phyloP scores from a whole-genome alignment of 805 yeast species.

The Candida nitratophila region DNA sequence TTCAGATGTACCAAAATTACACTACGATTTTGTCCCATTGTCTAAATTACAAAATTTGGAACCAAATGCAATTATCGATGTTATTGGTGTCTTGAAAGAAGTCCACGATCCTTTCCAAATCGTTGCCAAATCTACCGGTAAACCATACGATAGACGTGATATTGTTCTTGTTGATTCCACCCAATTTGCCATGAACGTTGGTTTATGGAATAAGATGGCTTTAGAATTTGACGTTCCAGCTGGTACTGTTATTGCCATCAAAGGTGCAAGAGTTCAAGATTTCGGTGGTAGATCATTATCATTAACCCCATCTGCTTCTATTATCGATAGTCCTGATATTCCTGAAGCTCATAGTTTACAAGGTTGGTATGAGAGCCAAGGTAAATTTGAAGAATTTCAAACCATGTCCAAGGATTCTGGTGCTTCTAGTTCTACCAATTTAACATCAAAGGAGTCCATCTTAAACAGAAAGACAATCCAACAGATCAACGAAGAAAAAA shows the following conservation, averaged over 20 bases:
- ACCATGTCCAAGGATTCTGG: slow-evolving; percentile 39
- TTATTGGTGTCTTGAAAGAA: slow-evolving; percentile 76
- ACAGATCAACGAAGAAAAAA: slow-evolving; percentile 56
- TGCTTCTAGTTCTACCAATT: slow-evolving; percentile 15
- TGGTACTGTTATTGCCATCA: slow-evolving; percentile 85
- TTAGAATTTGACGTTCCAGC: slow-evolving; percentile 62
- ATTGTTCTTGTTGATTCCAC: slow-evolving; percentile 80
- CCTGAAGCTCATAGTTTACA: slow-evolving; percentile 81
- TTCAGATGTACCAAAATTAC: slow-evolving; percentile 67
- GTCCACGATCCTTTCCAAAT: slow-evolving; percentile 73
- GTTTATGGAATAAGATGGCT: slow-evolving; percentile 89
- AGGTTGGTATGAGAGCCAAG: slow-evolving; percentile 92
- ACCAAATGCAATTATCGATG: slow-evolving; percentile 71
- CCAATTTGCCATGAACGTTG: slow-evolving; percentile 65
- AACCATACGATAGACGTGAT: slow-evolving; percentile 89
- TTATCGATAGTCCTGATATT: slow-evolving; percentile 78
- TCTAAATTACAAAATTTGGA: slow-evolving; percentile 60
- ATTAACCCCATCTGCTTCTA: slow-evolving; percentile 68
- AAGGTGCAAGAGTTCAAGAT: slow-evolving; percentile 84
- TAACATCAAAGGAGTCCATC: slow-evolving; percentile 33
- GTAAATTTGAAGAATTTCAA: slow-evolving; percentile 54
- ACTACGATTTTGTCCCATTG: slow-evolving; percentile 69
- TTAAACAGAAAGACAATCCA: slow-evolving; percentile 58
- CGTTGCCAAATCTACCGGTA: slow-evolving; percentile 81
- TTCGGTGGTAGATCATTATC: slow-evolving; percentile 83